These are phyloP conservation scores for Ophidiomyces ophidiicola DNA, from an alignment of 2,329 filamentous ascomycete genomes.

Conservation along the genomic window DNA sequence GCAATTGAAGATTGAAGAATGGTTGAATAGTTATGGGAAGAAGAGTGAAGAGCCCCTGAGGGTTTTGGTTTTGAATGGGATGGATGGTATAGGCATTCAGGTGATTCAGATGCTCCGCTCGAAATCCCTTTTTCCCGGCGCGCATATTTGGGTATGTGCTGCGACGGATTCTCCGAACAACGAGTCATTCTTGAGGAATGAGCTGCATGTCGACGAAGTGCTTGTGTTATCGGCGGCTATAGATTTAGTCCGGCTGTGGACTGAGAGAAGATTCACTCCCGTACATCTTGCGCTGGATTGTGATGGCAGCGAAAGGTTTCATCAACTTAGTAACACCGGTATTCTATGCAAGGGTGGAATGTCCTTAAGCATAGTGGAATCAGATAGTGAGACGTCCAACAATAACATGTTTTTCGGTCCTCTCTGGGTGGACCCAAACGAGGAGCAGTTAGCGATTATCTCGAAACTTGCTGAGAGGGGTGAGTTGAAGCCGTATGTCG, in stretches of 20 bases:
- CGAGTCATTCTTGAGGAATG: constrained; percentile 20
- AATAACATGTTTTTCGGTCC: constrained; percentile 19
- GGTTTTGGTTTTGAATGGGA: constrained; percentile 27
- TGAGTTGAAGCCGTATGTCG: constrained; percentile 25
- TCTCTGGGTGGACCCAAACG: constrained; percentile 29
- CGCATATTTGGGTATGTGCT: constrained; percentile 27
- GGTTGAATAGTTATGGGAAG: constrained; percentile 1
- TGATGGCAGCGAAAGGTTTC: constrained; percentile 24
- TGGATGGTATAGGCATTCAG: constrained; percentile 27
- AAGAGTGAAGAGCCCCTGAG: constrained; percentile 18
- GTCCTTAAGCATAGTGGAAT: constrained; percentile 16
- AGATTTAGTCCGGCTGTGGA: constrained; percentile 25
- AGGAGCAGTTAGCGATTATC: constrained; percentile 25
- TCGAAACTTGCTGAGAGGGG: constrained; percentile 26
- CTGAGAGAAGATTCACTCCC: constrained; percentile 22
- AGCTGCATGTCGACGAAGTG: constrained; percentile 26
- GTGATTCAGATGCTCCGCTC: constrained; percentile 29
- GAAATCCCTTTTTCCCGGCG: constrained; percentile 22
- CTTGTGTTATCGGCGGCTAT: constrained; percentile 18
- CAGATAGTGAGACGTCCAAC: constrained; percentile 1
- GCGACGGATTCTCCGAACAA: constrained; percentile 24
- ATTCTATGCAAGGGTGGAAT: constrained; percentile 25
- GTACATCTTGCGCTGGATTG: constrained; percentile 35
- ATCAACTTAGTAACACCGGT: constrained; percentile 23
- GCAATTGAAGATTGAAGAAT: constrained; percentile 19